Evolutionary conservation across 1,139 yeast genomes (phyloP).

Genomic region (Suhomyces yuchorum): DNA sequence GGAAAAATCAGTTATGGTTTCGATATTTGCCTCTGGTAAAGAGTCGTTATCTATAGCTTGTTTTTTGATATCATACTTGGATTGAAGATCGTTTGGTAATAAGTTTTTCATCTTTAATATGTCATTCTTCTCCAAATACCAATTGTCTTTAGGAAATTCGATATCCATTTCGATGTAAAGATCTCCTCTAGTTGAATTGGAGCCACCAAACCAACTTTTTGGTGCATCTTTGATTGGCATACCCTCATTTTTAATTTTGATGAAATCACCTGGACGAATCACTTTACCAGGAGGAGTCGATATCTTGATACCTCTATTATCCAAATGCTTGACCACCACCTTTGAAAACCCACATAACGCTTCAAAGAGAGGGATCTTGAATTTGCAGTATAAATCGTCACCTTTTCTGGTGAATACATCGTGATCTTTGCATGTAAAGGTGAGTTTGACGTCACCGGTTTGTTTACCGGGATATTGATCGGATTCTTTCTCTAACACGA

Average conservation of each 20-base stretch:
- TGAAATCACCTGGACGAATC: slow-evolving; percentile 71
- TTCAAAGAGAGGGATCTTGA: slow-evolving; percentile 70
- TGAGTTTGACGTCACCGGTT: slow-evolving; percentile 79
- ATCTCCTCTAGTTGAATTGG: slow-evolving; percentile 57
- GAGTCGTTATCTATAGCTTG: slow-evolving; percentile 31
- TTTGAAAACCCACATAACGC: slow-evolving; percentile 80
- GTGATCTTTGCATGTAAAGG: slow-evolving; percentile 51
- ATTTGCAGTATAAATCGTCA: slow-evolving; percentile 62
- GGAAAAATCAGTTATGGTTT: slow-evolving; percentile 44
- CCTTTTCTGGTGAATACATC: slow-evolving; percentile 57
- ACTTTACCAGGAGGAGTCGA: slow-evolving; percentile 76
- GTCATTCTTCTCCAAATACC: slow-evolving; percentile 73
- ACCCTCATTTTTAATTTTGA: slow-evolving; percentile 76
- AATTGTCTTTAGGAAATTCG: slow-evolving; percentile 81
- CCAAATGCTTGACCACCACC: slow-evolving; percentile 72
- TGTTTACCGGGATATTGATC: slow-evolving; percentile 75
- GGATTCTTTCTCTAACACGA: slow-evolving; percentile 68
- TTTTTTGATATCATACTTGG: slow-evolving; percentile 24
- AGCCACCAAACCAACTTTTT: slow-evolving; percentile 37
- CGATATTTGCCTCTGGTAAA: slow-evolving; percentile 41
- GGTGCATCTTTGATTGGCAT: slow-evolving; percentile 63
- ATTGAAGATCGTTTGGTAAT: slow-evolving; percentile 48
- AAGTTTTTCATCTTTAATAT: slow-evolving; percentile 52
- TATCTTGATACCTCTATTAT: slow-evolving; percentile 70
- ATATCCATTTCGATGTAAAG: slow-evolving; percentile 70